phyloP scores from a whole-genome alignment of 2,329 filamentous ascomycete genomes.

The Aureobasidium sp. region DNA sequence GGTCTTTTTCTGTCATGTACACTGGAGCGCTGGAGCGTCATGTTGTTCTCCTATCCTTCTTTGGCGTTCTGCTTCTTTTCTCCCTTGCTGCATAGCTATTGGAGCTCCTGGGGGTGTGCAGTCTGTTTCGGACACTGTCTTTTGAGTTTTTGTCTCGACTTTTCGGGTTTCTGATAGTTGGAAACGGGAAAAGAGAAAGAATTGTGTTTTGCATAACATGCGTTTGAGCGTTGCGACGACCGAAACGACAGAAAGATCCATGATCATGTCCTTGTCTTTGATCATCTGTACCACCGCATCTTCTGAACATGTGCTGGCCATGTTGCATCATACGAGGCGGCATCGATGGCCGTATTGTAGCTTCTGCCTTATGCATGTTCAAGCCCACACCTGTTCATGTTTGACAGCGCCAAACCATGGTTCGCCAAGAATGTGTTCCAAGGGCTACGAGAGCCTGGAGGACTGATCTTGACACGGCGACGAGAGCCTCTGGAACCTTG shows the following conservation, averaged over 20 bases:
- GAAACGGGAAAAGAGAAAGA: neutral
- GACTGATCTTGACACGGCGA: neutral
- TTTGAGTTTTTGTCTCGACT: neutral
- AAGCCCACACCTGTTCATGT: no score
- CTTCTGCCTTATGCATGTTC: neutral
- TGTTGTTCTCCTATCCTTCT: neutral
- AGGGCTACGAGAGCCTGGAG: neutral
- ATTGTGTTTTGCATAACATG: neutral
- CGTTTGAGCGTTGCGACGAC: neutral
- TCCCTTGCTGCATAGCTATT: neutral
- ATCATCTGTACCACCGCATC: neutral
- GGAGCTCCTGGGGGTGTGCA: slow-evolving; percentile 1
- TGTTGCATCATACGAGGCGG: neutral
- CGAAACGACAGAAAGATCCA: neutral
- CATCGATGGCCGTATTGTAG: neutral
- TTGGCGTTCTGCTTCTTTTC: neutral
- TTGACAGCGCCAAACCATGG: neutral
- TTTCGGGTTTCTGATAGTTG: neutral
- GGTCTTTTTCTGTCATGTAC: neutral
- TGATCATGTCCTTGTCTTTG: neutral
- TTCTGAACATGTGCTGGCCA: neutral
- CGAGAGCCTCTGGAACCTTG: neutral
- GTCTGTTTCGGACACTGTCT: neutral
- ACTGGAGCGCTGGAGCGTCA: slow-evolving; percentile 1
- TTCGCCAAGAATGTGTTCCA: neutral